A percentile compares a stretch with the other conserved stretches of the same genome.
Conservation (phyloP, 305 asterid species). For the Plantago coronopus region DNA sequence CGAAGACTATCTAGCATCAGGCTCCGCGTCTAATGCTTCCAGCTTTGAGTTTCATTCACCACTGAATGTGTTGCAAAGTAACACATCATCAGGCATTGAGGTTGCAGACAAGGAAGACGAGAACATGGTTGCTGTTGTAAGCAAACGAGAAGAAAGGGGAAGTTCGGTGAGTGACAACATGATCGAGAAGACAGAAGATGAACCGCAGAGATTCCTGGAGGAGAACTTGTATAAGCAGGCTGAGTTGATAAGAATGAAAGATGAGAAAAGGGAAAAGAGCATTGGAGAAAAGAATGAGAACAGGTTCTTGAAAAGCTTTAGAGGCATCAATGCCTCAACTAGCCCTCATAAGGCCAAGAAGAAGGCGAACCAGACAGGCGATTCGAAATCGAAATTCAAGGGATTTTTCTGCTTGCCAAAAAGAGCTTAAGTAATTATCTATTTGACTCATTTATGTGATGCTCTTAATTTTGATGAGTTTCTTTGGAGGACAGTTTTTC, state of each 20-base stretch:
- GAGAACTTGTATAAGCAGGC: constrained; percentile 26
- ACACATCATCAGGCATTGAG: background rate
- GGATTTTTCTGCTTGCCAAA: constrained; percentile 17
- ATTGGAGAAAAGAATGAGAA: constrained; percentile 23
- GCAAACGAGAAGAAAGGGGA: constrained; percentile 1
- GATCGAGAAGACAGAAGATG: background rate
- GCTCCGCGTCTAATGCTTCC: constrained; percentile 8
- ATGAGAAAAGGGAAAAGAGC: constrained; percentile 26
- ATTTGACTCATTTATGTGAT: background rate
- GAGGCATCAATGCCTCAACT: background rate
- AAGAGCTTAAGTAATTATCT: background rate
- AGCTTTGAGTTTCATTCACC: constrained; percentile 10
- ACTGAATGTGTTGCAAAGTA: background rate
- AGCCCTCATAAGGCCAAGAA: too few relatives aligned
- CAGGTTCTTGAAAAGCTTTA: background rate
- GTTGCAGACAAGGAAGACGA: background rate
- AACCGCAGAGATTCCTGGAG: constrained; percentile 22
- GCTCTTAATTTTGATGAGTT: background rate
- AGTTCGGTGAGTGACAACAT: constrained; percentile 8
- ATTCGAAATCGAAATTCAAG: constrained; percentile 19
- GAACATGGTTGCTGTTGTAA: background rate
- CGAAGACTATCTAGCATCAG: constrained; percentile 3
- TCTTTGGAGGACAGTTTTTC: constrained; percentile 16
- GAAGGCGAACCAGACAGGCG: too few relatives aligned
- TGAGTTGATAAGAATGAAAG: constrained; percentile 34